Evolutionary conservation across 225 moss, liverwort and hornwort species (phyloP), one percentile per base, ranked within the genome.

Genomic region (Physcomitrellopsis africana): DNA sequence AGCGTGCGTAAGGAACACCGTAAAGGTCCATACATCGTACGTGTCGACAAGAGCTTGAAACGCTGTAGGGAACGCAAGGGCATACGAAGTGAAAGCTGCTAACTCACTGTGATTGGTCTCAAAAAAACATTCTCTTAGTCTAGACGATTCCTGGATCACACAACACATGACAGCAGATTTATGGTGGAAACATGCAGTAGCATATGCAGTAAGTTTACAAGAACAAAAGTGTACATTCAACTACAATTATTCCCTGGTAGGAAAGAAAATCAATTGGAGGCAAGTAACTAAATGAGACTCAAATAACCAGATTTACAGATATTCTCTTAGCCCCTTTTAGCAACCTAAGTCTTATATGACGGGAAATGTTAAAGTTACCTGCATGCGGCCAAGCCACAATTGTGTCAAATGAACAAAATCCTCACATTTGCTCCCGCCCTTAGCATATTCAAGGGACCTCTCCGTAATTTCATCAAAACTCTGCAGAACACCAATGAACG

Each of bases 11-110:
- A 37, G 27, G 24, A 80, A 42, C 19, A 69, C 16, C 42, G 76
- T 65, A 45, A 52, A 64, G 72, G 70, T 63, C 51, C 77, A 27
- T 87, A 93, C 96, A 74, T 96, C 89, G 47, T 96, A 96, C 49
- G 94, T 96, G 75, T 96, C 96, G 66, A 96, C 96, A 81, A 96
- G 94, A 43, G 96, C 96, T 83, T 94, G 94, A 67, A 96, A 96
- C 46, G 94, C 82, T 57, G 90, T 92, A 18, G 96, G 94, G 65
- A 96, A 96, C 22, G 94, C 92, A 79, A 96, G 81, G 47, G 96
- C 96, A 68, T 94, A 96, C 8, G 94, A 90, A 54, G 84, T 86
- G 67, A 96, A 96, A 74, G 96, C 96, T 70, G 94, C 96, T 75
- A 96, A 83, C 82, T 96, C 96, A 67, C 92, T 94, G 22, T 89